Percentiles rank a stretch among this genome's conserved stretches.
These are phyloP conservation scores for Ophiocordyceps sinensis DNA, from an alignment of 2,329 filamentous ascomycete genomes.

Conservation along the genomic window DNA sequence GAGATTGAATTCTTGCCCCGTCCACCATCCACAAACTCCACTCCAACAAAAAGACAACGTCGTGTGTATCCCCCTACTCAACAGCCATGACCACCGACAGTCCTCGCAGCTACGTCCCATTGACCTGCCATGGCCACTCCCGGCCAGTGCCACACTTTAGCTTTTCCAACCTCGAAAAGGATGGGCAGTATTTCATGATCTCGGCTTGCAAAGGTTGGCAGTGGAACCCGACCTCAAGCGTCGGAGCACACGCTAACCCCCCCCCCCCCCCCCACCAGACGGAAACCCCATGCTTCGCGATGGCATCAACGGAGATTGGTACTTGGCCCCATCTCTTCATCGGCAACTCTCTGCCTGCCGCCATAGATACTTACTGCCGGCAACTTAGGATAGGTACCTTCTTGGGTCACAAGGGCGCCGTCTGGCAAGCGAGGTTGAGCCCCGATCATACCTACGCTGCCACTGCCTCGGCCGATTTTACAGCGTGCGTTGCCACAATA, in stretches of 20 bases:
- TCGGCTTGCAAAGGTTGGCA: conserved; percentile 68
- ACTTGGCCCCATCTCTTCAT: conserved; percentile 11
- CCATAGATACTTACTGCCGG: conserved; percentile 5
- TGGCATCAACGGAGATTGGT: conserved; percentile 90
- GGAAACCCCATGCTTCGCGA: conserved; percentile 97
- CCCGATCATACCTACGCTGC: conserved; percentile 78
- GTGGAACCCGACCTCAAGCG: background rate
- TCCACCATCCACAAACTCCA: background rate
- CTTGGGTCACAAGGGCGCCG: conserved; percentile 93
- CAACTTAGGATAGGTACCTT: conserved; percentile 84
- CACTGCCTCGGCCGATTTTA: conserved; percentile 92
- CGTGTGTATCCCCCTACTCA: conserved; percentile 1
- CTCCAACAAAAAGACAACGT: background rate
- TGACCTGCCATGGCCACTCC: conserved; percentile 91
- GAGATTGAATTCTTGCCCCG: background rate
- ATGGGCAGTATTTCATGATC: conserved; percentile 80
- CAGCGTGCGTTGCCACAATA: conserved; percentile 46
- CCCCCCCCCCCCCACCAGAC: conserved; percentile 40
- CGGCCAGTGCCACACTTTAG: conserved; percentile 81
- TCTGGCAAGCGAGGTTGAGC: conserved; percentile 89
- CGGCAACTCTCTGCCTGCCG: background rate
- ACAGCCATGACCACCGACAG: conserved; percentile 19
- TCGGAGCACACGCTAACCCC: conserved; percentile 7
- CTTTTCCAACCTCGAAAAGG: conserved; percentile 72
- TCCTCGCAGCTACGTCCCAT: conserved; percentile 55